phyloP scores from a whole-genome alignment of 192 early-diverging fungal species.

The Anaeromyces robustus region DNA sequence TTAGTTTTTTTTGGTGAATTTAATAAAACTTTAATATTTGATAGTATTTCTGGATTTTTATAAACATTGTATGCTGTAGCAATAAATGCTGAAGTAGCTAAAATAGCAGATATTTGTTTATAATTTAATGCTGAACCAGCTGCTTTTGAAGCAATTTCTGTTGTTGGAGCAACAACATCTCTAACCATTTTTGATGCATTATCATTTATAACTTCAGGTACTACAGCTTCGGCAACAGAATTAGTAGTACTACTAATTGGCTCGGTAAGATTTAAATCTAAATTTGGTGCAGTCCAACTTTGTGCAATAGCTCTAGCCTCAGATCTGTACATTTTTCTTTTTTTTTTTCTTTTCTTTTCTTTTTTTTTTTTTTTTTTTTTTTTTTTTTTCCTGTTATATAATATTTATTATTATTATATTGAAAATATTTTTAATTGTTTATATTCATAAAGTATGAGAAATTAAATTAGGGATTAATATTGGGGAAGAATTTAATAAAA shows the following conservation, averaged over 20 bases:
- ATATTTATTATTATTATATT: no score
- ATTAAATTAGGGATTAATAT: no score
- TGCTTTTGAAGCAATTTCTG: not conserved
- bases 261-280: not conserved
- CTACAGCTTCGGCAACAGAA: not conserved
- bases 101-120: not conserved
- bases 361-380: no score
- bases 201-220: not conserved
- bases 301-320: not conserved
- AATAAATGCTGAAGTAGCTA: not conserved
- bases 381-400: no score
- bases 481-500: no score
- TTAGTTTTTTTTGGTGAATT: not conserved
- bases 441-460: no score
- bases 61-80: not conserved
- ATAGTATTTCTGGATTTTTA: not conserved
- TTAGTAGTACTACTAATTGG: not conserved
- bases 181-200: not conserved
- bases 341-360: no score
- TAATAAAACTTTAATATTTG: not conserved
- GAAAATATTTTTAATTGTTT: no score
- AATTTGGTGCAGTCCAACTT: not conserved
- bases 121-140: not conserved
- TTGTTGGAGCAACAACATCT: not conserved
- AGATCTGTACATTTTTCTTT: not conserved